phyloP scores from a whole-genome alignment of 148 eudicot genomes.

The Gaultheria prostrata region DNA sequence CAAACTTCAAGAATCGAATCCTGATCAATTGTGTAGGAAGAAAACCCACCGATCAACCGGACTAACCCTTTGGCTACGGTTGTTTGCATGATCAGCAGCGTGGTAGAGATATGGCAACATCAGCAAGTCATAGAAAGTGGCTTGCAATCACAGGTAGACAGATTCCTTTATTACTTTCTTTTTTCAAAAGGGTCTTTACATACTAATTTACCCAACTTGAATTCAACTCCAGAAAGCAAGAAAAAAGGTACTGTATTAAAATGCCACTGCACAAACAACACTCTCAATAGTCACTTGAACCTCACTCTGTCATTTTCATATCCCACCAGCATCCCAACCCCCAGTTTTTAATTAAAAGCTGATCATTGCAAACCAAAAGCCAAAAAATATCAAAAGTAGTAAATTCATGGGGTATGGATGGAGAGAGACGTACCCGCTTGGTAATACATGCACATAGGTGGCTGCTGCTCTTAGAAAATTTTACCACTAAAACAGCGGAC shows the following conservation, averaged over 20 bases:
- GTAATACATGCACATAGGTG: no score
- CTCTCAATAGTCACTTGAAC: not conserved
- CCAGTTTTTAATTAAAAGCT: no score
- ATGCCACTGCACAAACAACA: not conserved
- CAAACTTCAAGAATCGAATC: no score
- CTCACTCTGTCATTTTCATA: not conserved
- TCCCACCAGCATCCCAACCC: no score
- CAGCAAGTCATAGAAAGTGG: not conserved
- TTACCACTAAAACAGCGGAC: no score
- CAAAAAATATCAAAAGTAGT: not conserved
- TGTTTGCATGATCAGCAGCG: not conserved
- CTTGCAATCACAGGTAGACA: not conserved
- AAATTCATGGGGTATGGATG: no score
- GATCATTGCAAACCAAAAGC: not conserved
- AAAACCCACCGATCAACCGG: no score
- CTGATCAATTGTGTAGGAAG: no score
- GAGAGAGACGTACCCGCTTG: no score
- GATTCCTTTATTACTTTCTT: not conserved
- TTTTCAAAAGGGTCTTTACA: not conserved
- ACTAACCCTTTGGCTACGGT: not conserved
- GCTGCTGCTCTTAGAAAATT: no score
- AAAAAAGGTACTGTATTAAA: not conserved
- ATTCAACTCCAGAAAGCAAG: not conserved
- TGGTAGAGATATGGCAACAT: slow-evolving; percentile 5
- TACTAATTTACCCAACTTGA: not conserved